A percentile compares a stretch with the other conserved stretches of the same genome.
Evolutionary conservation across 306 rosid genomes (phyloP).

Genomic region (Delonix regia): DNA sequence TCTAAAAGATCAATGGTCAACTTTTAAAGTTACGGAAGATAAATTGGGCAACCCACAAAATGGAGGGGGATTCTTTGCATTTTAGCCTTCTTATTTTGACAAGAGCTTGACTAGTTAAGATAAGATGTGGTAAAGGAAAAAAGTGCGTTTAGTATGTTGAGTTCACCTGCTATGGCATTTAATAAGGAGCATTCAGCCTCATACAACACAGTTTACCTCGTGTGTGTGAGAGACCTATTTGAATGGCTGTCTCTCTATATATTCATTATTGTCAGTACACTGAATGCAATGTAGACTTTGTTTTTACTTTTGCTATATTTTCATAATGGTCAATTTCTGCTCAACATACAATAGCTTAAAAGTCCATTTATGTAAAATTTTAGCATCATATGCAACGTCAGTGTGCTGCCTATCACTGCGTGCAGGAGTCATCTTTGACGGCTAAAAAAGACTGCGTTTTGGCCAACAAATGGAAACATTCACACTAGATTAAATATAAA

Average conservation of each 20-base stretch:
- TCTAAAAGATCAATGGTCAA: no score
- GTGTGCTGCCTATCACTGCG: background rate
- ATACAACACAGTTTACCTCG: background rate
- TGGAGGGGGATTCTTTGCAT: no score
- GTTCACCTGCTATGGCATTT: background rate
- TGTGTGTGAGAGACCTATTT: background rate
- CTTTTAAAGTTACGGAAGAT: no score
- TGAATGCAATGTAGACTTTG: background rate
- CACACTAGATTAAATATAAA: conserved; percentile 15
- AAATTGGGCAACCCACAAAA: no score
- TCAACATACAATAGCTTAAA: background rate
- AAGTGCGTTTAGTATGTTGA: no score
- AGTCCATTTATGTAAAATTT: background rate
- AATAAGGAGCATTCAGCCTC: background rate
- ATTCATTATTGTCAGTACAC: background rate
- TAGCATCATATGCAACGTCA: background rate
- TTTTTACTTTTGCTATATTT: background rate
- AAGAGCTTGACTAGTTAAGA: no score
- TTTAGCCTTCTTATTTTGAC: no score
- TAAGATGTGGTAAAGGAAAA: no score
- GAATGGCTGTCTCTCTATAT: background rate
- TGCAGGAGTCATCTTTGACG: background rate
- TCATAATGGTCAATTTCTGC: background rate
- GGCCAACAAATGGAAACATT: conserved; percentile 1
- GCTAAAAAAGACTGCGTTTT: conserved; percentile 6